Percentiles rank a stretch among this genome's conserved stretches.
phyloP scores from a whole-genome alignment of 306 rosid species.

The Mimosa pudica region DNA sequence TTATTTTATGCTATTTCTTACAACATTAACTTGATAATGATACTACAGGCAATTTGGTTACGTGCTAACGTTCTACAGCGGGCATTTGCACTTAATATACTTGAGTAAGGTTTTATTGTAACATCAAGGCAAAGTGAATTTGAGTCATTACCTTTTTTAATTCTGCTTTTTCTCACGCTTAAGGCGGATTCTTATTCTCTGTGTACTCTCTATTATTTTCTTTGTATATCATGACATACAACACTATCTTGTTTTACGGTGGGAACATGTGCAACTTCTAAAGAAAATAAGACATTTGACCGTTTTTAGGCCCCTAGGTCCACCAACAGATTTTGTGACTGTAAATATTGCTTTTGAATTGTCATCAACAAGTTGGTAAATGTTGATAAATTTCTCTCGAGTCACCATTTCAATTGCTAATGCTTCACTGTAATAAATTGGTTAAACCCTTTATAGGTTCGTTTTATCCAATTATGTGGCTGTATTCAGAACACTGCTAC shows the following conservation, averaged over 20 bases:
- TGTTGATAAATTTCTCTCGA: slow-evolving; percentile 12
- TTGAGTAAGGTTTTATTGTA: slow-evolving; percentile 70
- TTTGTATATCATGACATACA: neutral
- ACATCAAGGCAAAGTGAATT: slow-evolving; percentile 1
- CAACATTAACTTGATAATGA: slow-evolving; percentile 36
- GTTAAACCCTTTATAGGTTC: slow-evolving; percentile 55
- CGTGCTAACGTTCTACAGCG: slow-evolving; percentile 72
- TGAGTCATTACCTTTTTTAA: neutral
- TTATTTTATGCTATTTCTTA: slow-evolving; percentile 31
- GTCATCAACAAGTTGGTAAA: slow-evolving; percentile 12
- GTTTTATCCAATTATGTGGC: slow-evolving; percentile 88
- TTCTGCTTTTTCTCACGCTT: neutral
- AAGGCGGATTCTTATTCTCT: neutral
- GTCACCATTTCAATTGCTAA: slow-evolving; percentile 21
- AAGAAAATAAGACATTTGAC: neutral
- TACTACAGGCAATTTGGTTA: slow-evolving; percentile 82
- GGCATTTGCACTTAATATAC: slow-evolving; percentile 92
- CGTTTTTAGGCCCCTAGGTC: neutral
- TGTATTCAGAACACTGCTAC: slow-evolving; percentile 74
- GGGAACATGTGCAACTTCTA: neutral
- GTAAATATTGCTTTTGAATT: slow-evolving; percentile 21
- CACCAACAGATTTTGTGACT: slow-evolving; percentile 21
- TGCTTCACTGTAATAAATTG: slow-evolving; percentile 28
- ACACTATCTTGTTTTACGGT: neutral
- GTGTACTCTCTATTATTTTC: neutral